These are phyloP conservation scores for Salvia hispanica DNA, from an alignment of 257 asterid species.

Conservation along the genomic window DNA sequence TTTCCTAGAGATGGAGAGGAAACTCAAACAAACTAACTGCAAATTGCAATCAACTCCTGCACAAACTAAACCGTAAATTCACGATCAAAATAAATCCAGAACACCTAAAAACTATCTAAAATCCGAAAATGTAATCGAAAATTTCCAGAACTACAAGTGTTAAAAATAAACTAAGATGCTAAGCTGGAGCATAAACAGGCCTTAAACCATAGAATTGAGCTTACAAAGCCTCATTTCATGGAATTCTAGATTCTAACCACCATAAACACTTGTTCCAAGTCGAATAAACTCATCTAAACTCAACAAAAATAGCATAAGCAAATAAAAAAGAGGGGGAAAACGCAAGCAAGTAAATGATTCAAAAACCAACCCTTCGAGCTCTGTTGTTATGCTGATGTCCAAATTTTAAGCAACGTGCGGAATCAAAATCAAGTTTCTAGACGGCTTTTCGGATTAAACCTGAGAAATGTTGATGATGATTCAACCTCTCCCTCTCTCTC, in stretches of 20 bases:
- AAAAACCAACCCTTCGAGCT: conserved; percentile 18
- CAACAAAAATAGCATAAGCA: background rate
- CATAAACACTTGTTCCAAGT: no score
- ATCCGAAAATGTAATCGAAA: no score
- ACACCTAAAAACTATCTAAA: no score
- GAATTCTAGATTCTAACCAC: no score
- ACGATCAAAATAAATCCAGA: no score
- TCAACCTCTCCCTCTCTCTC: conserved; percentile 23
- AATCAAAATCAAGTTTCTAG: conserved; percentile 19
- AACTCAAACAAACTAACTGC: background rate
- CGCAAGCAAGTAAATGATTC: background rate
- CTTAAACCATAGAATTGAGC: no score
- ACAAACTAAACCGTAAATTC: conserved; percentile 2
- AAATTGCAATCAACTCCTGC: conserved; percentile 32
- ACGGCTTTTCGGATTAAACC: conserved; percentile 8
- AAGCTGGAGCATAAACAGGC: no score
- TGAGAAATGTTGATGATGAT: conserved; percentile 16
- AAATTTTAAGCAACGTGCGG: conserved; percentile 16
- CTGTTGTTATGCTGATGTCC: conserved; percentile 10
- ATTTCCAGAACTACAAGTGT: no score
- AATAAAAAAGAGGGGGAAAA: background rate
- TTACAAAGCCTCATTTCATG: no score
- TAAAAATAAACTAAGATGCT: no score
- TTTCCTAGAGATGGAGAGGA: conserved; percentile 36
- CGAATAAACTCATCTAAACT: background rate